phyloP scores from a whole-genome alignment of 192 early-diverging fungal genomes.

The Umbelopsis vinacea region DNA sequence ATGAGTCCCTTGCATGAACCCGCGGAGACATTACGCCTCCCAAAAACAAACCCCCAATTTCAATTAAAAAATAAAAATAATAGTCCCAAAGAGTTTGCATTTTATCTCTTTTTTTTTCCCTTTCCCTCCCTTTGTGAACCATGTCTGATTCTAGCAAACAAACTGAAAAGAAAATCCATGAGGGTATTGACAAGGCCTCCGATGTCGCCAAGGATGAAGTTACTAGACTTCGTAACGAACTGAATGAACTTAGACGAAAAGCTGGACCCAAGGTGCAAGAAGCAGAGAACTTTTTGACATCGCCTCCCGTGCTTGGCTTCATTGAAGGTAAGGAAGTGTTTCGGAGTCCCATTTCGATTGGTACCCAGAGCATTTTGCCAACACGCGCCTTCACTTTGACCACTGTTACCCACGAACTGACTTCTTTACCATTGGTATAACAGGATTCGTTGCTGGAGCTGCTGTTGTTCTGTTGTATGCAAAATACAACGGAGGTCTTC shows the following conservation, averaged over 20 bases:
- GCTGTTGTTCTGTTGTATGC: conserved; percentile 19
- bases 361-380: neutral
- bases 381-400: neutral
- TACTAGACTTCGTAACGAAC: conserved; percentile 15
- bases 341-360: neutral
- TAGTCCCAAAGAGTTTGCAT: neutral
- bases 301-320: conserved; percentile 16
- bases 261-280: conserved; percentile 20
- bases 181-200: conserved; percentile 23
- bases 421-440: neutral
- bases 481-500: conserved; percentile 21
- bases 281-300: conserved; percentile 17
- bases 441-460: conserved; percentile 22
- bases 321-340: conserved; percentile 17
- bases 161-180: conserved; percentile 18
- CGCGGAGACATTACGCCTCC: conserved; percentile 1
- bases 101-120: conserved; percentile 19
- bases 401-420: too few species aligned
- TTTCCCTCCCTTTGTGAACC: neutral
- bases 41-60: neutral
- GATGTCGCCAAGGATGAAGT: conserved; percentile 17
- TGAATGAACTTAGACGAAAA: conserved; percentile 11
- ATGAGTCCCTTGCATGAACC: conserved; percentile 19
- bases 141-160: conserved; percentile 7
- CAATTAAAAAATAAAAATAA: neutral